Conservation (phyloP, 345 rosid genomes). For the Turritis glabra region DNA sequence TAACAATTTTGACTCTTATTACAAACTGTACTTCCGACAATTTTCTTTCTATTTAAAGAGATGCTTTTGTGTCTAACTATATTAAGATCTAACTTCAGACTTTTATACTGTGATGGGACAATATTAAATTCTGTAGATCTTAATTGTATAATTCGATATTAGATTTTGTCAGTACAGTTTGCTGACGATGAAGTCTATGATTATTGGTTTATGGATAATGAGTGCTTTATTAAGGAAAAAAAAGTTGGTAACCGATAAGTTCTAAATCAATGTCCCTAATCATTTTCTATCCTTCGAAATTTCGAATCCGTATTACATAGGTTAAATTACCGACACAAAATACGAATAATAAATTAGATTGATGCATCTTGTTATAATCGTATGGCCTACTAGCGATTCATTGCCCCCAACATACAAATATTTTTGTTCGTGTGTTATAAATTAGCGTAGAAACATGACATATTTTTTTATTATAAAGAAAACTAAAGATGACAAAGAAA, state of each 20-base stretch:
- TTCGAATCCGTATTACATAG: neutral
- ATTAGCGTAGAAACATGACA: neutral
- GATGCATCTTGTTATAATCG: neutral
- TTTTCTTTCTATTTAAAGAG: constrained; percentile 22
- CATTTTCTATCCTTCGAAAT: too few species aligned
- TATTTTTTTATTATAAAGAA: neutral
- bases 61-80: constrained; percentile 15
- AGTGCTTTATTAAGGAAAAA: too few species aligned
- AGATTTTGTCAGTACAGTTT: neutral
- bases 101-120: constrained; percentile 31
- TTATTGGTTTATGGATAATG: neutral
- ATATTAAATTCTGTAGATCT: neutral
- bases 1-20: constrained; percentile 6
- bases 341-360: neutral
- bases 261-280: neutral
- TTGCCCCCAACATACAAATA: neutral
- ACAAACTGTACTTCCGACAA: constrained; percentile 36
- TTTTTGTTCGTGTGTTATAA: constrained; percentile 9
- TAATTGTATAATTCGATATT: neutral
- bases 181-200: constrained; percentile 15
- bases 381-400: neutral
- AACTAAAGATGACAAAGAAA: neutral
- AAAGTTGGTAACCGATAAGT: neutral
- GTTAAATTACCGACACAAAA: neutral
- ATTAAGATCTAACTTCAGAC: constrained; percentile 11